Base-by-base conservation (phyloP, 2,329 filamentous ascomycete species). In the Phialocephala sp. region DNA sequence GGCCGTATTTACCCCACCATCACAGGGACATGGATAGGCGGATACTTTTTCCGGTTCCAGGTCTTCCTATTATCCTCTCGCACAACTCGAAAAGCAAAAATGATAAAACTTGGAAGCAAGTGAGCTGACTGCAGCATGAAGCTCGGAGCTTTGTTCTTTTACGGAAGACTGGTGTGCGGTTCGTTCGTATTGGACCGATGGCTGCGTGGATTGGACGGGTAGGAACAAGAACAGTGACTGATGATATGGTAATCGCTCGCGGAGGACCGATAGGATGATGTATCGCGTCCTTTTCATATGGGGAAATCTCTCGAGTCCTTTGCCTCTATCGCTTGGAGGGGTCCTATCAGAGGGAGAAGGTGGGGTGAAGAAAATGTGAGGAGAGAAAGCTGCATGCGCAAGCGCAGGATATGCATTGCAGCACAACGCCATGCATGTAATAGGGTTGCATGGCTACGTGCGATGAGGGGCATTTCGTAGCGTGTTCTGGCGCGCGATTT, bases 381-480 rank as follows among this genome's bases (percentile, higher is more conserved):
- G 45, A 50, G 45, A 50, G 22, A 50, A 27, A 50, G 57, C 45
- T 56, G 57, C 62, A 64, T 67, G 62, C 65, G 63, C 58, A 63
- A 63, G 63, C 60, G 63, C 32, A 54, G 18, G 52, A 35, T 59
- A 62, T 62, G 66, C 58, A 66, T 15, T 14, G 59, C 18, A 52
- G 58, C 58, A 62, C 63, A 60, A 66, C 63, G 66, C 66, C 63
- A 66, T 68, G 66, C 66, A 62, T 62, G 63, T 54, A 63, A 58
- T 65, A 62, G 66, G 62, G 62, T 35, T 60, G 59, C 22, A 61
- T 32, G 41, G 56, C 15, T 22, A 14, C n/a, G 43, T 41, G 37
- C 43, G n/a, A 50, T 50, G 50, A 54, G 22, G 27, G 57, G 24
- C 57, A 59, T 59, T 47, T 32, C n/a, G 54, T 15, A 60, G 24